Percentiles rank a stretch among this genome's conserved stretches.
Evolutionary conservation across 1,284 basidiomycete genomes (phyloP).

Genomic region (Marasmius oreades): DNA sequence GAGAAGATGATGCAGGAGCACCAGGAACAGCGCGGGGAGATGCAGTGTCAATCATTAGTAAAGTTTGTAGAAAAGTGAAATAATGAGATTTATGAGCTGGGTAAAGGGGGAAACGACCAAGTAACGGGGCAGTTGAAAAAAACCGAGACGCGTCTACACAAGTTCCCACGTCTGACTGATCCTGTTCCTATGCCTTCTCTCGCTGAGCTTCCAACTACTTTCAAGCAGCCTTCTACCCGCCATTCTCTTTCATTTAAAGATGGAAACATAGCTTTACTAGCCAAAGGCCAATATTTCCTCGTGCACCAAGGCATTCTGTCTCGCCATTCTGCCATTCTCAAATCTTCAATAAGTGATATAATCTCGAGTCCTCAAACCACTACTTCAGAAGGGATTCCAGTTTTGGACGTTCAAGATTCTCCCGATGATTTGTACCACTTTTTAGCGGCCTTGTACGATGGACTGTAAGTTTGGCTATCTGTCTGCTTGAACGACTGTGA

Average conservation of each 20-base stretch:
- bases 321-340: conserved; percentile 53
- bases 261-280: conserved; percentile 60
- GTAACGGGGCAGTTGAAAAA: conserved; percentile 23
- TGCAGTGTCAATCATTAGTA: conserved; percentile 45
- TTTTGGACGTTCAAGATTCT: conserved; percentile 60
- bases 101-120: conserved; percentile 14
- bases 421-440: conserved; percentile 66
- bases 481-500: neutral
- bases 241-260: conserved; percentile 61
- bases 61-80: conserved; percentile 10
- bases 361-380: conserved; percentile 22
- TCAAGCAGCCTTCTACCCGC: conserved; percentile 33
- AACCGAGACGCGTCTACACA: conserved; percentile 26
- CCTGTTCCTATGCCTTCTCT: neutral
- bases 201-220: conserved; percentile 15
- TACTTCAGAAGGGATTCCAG: conserved; percentile 51
- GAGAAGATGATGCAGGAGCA: conserved; percentile 56
- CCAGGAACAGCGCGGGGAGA: conserved; percentile 64
- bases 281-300: conserved; percentile 55
- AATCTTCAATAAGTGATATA: conserved; percentile 28
- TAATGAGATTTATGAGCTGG: neutral
- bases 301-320: conserved; percentile 64
- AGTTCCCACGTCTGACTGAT: neutral
- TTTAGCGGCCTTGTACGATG: conserved; percentile 72
- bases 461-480: conserved; percentile 47